phyloP scores from a whole-genome alignment of 768 basidiomycete genomes.

The Leccinum boreale region DNA sequence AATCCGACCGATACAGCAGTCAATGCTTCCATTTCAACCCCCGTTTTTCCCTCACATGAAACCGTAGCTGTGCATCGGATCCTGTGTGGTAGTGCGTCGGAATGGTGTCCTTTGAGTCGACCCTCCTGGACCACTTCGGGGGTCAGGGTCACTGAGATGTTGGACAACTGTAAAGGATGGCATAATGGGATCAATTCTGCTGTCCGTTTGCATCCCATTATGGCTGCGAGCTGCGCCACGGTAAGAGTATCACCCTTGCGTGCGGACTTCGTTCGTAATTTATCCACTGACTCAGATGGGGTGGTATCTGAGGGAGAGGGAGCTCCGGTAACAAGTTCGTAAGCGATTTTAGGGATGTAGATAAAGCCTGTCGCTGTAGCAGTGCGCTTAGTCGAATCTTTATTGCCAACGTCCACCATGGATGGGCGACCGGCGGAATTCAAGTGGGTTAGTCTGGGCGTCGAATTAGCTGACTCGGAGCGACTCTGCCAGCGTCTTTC shows the following conservation, averaged over 20 bases:
- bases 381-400: conserved; percentile 54
- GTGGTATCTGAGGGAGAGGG: conserved; percentile 1
- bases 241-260: conserved; percentile 70
- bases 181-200: conserved; percentile 83
- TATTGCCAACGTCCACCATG: conserved; percentile 82
- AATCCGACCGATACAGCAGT: conserved; percentile 77
- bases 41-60: conserved; percentile 74
- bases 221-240: conserved; percentile 79
- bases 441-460: conserved; percentile 62
- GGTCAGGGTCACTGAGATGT: conserved; percentile 60
- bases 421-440: conserved; percentile 64
- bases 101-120: neutral
- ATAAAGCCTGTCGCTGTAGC: conserved; percentile 80
- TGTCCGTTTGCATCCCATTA: conserved; percentile 86
- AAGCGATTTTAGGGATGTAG: conserved; percentile 61
- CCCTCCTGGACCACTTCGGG: conserved; percentile 35
- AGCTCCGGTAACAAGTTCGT: conserved; percentile 51
- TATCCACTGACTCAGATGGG: conserved; percentile 20
- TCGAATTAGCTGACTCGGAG: neutral
- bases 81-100: conserved; percentile 35
- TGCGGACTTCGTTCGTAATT: conserved; percentile 47
- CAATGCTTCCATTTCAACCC: conserved; percentile 92
- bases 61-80: conserved; percentile 68
- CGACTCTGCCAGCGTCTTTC: conserved; percentile 24
- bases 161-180: conserved; percentile 75